Evolutionary conservation across 805 yeast species (phyloP), one percentile per base, ranked within the genome.

Genomic region (Brettanomyces naardenensis): DNA sequence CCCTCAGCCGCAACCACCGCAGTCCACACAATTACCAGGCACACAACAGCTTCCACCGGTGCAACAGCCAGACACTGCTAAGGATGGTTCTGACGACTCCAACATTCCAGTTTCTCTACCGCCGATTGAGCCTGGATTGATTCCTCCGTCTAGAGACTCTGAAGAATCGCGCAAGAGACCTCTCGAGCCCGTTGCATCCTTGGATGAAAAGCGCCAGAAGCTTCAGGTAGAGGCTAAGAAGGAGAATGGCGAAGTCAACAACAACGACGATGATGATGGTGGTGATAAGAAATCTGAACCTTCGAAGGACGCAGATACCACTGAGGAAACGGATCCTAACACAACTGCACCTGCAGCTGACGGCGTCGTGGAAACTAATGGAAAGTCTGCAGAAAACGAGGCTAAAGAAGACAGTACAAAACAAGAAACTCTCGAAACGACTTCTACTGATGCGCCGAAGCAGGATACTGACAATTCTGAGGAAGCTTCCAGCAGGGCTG

Each of bases 1-100:
- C 10, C 26, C 11, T 11, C 26, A 23, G 26, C 26, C 29, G n/a
- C 39, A 30, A 22, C 38, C n/a, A 19, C 15, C 7, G 19, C 39
- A 21, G 31, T 35, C 20, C n/a, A 13, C n/a, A 25, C 35, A 29
- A 21, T 19, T 26, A n/a, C n/a, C 13, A 6, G 3, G 30, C 30
- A 27, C 7, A 11, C 15, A 14, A 27, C 13, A 14, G 30, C 15
- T 28, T 7, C 15, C 30, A 28, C 30, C 30, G 9, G 15, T 28
- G 10, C 30, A 28, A n/a, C 30, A 28, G 30, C 30, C 10, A 10
- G 15, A 9, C 9, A 28, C 10, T 28, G 30, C 15, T n/a, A 28
- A 9, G 6, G 15, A 10, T 28, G 30, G n/a, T 15, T 6, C 15
- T 28, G 18, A 21, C 21, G 18, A 21, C 21, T 19, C 33, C 33